A percentile compares a stretch with the other conserved stretches of the same genome.
Evolutionary conservation across 2,329 filamentous ascomycete genomes (phyloP).

Genomic region (Penicillium sp.): DNA sequence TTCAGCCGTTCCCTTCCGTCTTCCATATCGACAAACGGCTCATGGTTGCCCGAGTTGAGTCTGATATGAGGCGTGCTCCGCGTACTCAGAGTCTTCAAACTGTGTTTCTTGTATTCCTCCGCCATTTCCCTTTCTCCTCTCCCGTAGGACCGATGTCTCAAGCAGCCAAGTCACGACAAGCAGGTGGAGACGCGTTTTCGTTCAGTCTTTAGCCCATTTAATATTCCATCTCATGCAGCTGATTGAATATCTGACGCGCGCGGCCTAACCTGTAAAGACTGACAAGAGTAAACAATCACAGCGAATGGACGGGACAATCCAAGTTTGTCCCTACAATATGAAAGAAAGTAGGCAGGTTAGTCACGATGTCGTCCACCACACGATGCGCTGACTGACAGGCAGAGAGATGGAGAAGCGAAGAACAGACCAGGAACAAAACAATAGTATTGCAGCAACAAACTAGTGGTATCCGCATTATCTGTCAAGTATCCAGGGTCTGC

Average conservation of each 20-base stretch:
- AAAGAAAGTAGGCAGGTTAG: not conserved
- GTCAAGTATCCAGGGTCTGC: constrained; percentile 6
- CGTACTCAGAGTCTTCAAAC: constrained; percentile 3
- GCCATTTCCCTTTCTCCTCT: not conserved
- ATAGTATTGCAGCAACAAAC: not conserved
- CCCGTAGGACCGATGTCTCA: not conserved
- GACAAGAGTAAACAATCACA: constrained; percentile 5
- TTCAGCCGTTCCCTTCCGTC: constrained; percentile 18
- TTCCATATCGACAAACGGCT: constrained; percentile 43
- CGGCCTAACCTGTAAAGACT: constrained; percentile 6
- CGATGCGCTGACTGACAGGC: not conserved
- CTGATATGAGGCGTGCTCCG: constrained; percentile 55
- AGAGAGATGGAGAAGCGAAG: not conserved
- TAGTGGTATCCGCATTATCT: no score
- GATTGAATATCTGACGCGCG: not conserved
- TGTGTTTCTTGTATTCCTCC: constrained; percentile 11
- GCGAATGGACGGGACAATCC: constrained; percentile 12
- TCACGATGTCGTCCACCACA: constrained; percentile 5
- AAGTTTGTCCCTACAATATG: constrained; percentile 1
- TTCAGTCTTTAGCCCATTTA: not conserved
- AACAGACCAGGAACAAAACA: not conserved
- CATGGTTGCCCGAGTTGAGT: constrained; percentile 58
- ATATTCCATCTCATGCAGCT: not conserved
- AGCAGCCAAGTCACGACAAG: not conserved
- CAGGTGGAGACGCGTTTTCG: not conserved